Percentiles rank a stretch among this genome's conserved stretches.
phyloP scores from a whole-genome alignment of 2,329 filamentous ascomycete genomes.

The Cercospora beticola region DNA sequence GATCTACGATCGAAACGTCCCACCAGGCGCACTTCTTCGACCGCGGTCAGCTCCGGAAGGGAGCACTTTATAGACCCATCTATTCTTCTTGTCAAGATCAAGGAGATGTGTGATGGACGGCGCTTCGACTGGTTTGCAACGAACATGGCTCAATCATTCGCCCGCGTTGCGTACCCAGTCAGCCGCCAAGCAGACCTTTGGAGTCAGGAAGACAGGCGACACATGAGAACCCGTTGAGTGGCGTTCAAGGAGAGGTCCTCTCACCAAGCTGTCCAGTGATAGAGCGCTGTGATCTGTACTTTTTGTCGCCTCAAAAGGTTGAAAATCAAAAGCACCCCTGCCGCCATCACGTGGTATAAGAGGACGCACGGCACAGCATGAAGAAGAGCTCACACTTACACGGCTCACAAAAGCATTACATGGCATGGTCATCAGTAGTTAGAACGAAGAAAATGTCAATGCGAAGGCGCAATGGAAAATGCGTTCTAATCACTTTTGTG shows the following conservation, averaged over 20 bases:
- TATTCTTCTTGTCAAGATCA: constrained; percentile 4
- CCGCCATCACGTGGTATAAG: neutral
- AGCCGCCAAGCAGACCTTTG: neutral
- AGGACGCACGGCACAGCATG: neutral
- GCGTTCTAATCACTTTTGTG: neutral
- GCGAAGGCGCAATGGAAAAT: neutral
- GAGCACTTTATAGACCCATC: neutral
- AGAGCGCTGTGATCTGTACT: neutral
- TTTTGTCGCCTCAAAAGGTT: neutral
- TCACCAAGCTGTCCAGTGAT: neutral
- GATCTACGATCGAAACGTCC: neutral
- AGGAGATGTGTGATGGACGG: neutral
- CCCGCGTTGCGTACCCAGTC: neutral
- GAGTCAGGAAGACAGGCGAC: neutral
- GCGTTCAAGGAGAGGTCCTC: neutral
- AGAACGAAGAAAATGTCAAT: neutral
- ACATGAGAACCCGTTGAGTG: neutral
- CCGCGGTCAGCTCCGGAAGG: neutral
- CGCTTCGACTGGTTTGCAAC: constrained; percentile 1
- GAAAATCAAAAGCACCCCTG: neutral
- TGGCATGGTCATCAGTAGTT: neutral
- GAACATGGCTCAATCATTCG: neutral
- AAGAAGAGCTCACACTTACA: neutral
- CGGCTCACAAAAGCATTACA: neutral
- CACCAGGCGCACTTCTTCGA: neutral